These are phyloP conservation scores for Sclerotinia subarctica DNA, from an alignment of 2,329 filamentous ascomycete species.

Conservation along the genomic window DNA sequence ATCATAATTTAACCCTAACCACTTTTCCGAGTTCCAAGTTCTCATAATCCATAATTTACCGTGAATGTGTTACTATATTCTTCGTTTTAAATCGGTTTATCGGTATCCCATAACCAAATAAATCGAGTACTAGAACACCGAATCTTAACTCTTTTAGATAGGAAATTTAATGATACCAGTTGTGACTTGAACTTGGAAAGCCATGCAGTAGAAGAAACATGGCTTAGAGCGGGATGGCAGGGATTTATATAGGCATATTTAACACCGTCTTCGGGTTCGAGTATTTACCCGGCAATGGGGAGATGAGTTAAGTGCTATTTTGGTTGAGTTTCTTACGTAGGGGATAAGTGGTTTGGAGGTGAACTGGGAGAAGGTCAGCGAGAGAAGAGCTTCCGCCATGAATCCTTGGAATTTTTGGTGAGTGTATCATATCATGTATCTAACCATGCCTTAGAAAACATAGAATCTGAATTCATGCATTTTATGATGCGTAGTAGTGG, in stretches of 20 bases:
- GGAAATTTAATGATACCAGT: constrained; percentile 24
- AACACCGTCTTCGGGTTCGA: neutral
- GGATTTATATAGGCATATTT: no score
- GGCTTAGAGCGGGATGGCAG: no score
- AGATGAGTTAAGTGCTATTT: neutral
- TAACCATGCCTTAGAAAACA: neutral
- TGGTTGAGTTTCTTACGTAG: no score
- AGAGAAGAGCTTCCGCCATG: no score
- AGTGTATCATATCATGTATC: neutral
- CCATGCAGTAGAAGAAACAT: constrained; percentile 24
- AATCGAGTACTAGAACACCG: constrained; percentile 24
- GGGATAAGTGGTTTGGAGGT: no score
- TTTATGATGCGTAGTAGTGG: neutral
- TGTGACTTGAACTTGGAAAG: constrained; percentile 23
- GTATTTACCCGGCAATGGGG: neutral
- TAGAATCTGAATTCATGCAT: neutral
- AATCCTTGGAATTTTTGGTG: neutral
- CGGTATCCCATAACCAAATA: constrained; percentile 24
- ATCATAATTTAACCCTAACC: constrained; percentile 26
- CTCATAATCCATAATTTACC: constrained; percentile 21
- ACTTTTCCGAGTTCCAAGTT: constrained; percentile 15
- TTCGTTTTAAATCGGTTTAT: constrained; percentile 22
- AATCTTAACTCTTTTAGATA: constrained; percentile 22
- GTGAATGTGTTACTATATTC: constrained; percentile 20
- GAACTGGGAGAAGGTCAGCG: neutral